phyloP scores from a whole-genome alignment of 768 basidiomycete species.

The Leucosporidium creatinivorum region DNA sequence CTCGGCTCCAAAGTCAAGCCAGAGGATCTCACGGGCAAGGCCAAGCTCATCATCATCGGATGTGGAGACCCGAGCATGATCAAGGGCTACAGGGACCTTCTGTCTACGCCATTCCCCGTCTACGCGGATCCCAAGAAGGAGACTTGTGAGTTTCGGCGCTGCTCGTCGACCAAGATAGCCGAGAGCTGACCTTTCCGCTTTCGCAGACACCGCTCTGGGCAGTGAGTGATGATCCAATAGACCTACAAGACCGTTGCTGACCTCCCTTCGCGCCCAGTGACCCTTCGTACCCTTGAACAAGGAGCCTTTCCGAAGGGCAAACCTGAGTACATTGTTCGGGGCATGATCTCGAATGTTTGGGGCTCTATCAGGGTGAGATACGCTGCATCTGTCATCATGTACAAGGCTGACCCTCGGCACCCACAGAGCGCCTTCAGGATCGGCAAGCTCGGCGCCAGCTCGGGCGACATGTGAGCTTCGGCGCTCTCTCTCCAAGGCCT shows the following conservation, averaged over 20 bases:
- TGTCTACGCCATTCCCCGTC: constrained; percentile 13
- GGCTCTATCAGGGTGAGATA: not conserved
- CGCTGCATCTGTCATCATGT: too few relatives aligned
- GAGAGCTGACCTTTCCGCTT: not conserved
- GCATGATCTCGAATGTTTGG: not conserved
- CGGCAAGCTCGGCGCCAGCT: constrained; percentile 46
- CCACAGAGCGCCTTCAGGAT: constrained; percentile 65
- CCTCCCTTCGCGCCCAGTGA: not conserved
- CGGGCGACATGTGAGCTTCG: not conserved
- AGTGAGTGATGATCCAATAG: not conserved
- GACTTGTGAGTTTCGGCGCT: not conserved
- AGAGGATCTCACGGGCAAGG: constrained; percentile 18
- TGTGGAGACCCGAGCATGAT: constrained; percentile 15
- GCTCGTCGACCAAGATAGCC: not conserved
- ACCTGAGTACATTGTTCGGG: not conserved
- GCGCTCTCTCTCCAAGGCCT: too few relatives aligned
- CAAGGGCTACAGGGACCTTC: constrained; percentile 13
- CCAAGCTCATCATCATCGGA: constrained; percentile 24
- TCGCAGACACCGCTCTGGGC: not conserved
- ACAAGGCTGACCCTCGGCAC: constrained; percentile 50
- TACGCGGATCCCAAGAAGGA: constrained; percentile 21
- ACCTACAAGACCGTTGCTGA: too few relatives aligned
- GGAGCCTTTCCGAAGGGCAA: constrained; percentile 35
- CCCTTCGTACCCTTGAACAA: constrained; percentile 36
- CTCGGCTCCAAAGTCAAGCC: constrained; percentile 22